Percentiles rank a stretch among this genome's conserved stretches.
Conservation (phyloP, 495 filamentous ascomycete species). For the Neurospora africana region DNA sequence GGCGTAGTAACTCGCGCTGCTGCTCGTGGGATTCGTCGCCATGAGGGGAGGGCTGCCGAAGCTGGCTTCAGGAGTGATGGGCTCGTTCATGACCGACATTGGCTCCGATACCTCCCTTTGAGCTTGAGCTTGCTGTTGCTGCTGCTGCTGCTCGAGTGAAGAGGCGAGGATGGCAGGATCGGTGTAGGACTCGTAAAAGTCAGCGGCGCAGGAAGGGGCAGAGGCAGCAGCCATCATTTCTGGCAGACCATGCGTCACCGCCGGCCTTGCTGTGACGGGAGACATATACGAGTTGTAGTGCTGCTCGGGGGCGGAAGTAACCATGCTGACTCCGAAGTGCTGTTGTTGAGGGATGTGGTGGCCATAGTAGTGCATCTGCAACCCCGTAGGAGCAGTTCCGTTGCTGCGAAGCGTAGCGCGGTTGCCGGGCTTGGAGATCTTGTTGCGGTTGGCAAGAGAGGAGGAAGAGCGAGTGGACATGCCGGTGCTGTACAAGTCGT, state of each 20-base stretch:
- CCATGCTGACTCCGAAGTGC: neutral
- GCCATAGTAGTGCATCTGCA: neutral
- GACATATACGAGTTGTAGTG: constrained; percentile 1
- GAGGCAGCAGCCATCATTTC: neutral
- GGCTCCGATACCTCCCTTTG: neutral
- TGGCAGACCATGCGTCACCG: neutral
- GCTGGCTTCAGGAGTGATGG: constrained; percentile 8
- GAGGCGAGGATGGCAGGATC: neutral
- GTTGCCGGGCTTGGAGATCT: neutral
- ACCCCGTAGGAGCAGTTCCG: neutral
- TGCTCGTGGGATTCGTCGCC: neutral
- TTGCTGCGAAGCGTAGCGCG: neutral
- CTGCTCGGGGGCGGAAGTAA: neutral
- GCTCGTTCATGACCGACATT: constrained; percentile 5
- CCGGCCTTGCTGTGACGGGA: neutral
- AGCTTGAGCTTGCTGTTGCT: neutral
- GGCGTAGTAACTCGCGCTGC: neutral
- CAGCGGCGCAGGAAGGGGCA: neutral
- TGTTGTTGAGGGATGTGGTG: neutral
- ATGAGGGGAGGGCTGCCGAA: constrained; percentile 3
- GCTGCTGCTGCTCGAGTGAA: neutral
- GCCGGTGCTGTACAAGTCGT: neutral
- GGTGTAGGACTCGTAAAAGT: neutral
- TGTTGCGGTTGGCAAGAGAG: neutral
- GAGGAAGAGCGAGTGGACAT: neutral